phyloP scores from a whole-genome alignment of 2,329 filamentous ascomycete species.

The Camptophora hylomeconis region DNA sequence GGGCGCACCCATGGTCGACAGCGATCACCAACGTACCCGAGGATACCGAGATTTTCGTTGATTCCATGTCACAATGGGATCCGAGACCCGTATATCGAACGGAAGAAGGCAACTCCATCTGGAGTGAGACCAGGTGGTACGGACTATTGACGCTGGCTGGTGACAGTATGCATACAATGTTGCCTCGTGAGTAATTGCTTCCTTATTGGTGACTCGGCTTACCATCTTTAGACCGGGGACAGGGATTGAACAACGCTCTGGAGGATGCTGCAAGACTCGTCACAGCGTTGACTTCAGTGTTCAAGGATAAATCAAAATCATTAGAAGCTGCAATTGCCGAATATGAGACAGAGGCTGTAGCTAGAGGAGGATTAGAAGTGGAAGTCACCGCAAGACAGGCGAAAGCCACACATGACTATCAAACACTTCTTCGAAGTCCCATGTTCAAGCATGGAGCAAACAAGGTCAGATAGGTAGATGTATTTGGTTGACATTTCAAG shows the following conservation, averaged over 20 bases:
- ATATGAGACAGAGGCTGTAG: slow-evolving; percentile 25
- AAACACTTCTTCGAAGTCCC: too few relatives aligned
- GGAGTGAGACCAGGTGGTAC: too few relatives aligned
- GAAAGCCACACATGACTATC: too few relatives aligned
- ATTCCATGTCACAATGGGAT: too few relatives aligned
- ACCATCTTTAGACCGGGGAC: slow-evolving; percentile 24
- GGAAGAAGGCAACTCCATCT: too few relatives aligned
- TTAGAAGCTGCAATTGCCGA: slow-evolving; percentile 11
- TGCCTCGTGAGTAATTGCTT: slow-evolving; percentile 22
- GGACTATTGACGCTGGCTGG: slow-evolving; percentile 23
- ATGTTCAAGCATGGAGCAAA: too few relatives aligned
- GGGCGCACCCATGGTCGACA: too few relatives aligned
- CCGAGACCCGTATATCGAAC: too few relatives aligned
- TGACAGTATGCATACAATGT: slow-evolving; percentile 33
- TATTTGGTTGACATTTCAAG: too few relatives aligned
- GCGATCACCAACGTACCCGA: slow-evolving; percentile 17
- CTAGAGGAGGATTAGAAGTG: slow-evolving; percentile 30
- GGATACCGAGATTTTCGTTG: too few relatives aligned
- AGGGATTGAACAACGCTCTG: slow-evolving; percentile 34
- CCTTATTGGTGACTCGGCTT: not conserved
- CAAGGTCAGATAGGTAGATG: too few relatives aligned
- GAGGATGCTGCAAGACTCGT: slow-evolving; percentile 28
- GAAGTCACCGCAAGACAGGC: too few relatives aligned
- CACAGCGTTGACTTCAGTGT: slow-evolving; percentile 1
- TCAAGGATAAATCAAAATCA: slow-evolving; percentile 2